Evolutionary conservation across 129 eudicot genomes (phyloP).

Genomic region (Flaveria bidentis): DNA sequence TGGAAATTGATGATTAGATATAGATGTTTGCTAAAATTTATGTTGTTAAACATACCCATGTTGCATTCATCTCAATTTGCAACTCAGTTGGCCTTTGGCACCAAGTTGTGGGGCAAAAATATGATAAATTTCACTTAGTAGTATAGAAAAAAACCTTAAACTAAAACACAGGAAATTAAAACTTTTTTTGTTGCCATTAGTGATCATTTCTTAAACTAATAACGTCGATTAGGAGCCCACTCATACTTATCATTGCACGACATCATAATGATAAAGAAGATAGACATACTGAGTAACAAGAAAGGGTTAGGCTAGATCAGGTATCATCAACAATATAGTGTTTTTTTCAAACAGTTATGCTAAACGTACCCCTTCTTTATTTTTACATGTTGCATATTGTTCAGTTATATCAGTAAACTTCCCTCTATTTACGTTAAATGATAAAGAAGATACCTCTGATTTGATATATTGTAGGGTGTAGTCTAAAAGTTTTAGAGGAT

Average conservation of each 20-base stretch:
- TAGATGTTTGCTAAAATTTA: not conserved
- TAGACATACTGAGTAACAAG: not conserved
- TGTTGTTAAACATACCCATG: not conserved
- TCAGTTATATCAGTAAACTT: too few species aligned
- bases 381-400: too few species aligned
- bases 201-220: not conserved
- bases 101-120: slow-evolving; percentile 1
- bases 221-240: not conserved
- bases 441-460: too few species aligned
- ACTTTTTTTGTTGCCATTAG: not conserved
- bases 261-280: not conserved
- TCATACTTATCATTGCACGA: not conserved
- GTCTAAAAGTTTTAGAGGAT: too few species aligned
- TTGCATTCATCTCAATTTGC: slow-evolving; percentile 5
- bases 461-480: too few species aligned
- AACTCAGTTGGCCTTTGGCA: not conserved
- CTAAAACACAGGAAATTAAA: too few species aligned
- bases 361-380: too few species aligned
- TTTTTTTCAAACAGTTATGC: too few species aligned
- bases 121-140: not conserved
- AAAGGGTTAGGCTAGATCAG: not conserved
- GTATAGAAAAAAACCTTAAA: not conserved
- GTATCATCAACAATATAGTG: not conserved
- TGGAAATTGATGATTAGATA: not conserved
- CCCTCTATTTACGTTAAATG: too few species aligned